A percentile compares a stretch with the other conserved stretches of the same genome.
These are phyloP conservation scores for Pulveroboletus sp. DNA, from an alignment of 768 basidiomycete genomes.

Conservation along the genomic window DNA sequence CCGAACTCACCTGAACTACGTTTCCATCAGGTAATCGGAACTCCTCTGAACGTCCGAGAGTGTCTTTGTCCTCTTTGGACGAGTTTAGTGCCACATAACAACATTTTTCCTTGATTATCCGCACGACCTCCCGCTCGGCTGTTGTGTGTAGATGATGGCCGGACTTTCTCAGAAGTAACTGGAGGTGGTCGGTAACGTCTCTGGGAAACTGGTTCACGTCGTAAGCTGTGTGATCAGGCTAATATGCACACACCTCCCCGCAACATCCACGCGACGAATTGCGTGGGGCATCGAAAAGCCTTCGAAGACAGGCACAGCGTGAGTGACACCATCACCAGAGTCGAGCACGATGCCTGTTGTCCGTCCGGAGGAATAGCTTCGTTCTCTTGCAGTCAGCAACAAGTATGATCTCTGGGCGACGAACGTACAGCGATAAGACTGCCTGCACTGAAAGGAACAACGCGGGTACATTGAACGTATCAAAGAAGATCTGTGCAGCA, in stretches of 20 bases:
- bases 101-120: conserved; percentile 97
- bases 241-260: conserved; percentile 65
- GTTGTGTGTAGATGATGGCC: conserved; percentile 96
- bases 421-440: conserved; percentile 86
- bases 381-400: conserved; percentile 10
- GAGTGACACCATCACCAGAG: conserved; percentile 98
- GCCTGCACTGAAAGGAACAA: conserved; percentile 96
- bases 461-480: conserved; percentile 99
- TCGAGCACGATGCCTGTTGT: conserved; percentile 99
- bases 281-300: conserved; percentile 99
- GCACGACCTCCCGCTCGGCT: conserved; percentile 93
- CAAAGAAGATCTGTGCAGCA: conserved; percentile 98
- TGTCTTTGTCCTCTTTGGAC: conserved; percentile 92
- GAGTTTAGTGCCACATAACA: conserved; percentile 95
- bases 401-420: not conserved
- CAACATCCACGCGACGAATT: conserved; percentile 92
- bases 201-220: conserved; percentile 36
- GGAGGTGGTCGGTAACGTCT: conserved; percentile 95
- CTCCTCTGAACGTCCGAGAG: conserved; percentile 70
- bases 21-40: conserved; percentile 96
- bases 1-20: conserved; percentile 68
- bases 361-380: conserved; percentile 94
- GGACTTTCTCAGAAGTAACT: conserved; percentile 87
- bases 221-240: not conserved
- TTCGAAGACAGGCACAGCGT: conserved; percentile 97